Base-by-base conservation (phyloP, 345 rosid species). In the Gossypioides kirkii region DNA sequence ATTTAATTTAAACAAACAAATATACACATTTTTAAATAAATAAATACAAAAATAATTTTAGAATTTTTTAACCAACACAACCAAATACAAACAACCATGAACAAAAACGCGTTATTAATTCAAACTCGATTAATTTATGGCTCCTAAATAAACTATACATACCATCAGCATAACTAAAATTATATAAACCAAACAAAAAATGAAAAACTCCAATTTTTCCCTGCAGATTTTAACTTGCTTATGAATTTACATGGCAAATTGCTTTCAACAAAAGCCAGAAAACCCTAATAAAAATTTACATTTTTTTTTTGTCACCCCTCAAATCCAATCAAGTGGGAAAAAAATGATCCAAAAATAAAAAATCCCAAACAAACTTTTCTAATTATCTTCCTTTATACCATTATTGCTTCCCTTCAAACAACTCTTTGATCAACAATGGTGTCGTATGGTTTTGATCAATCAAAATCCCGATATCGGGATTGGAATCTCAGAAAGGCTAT, bases 261-360 rank as follows among this genome's bases (percentile, higher is more conserved):
- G 73, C 73, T 77, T 70, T 59, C 67, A 69, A 77, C 81, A 75
- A 36, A 50, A 78, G 79, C 77, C 38, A 25, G 32, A 81, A 81
- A 73, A 32, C 38, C 85, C 87, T 82, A 82, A 75, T 74, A 78
- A 38, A 84, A 81, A 88, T 88, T 79, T 88, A 88, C 92, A 88
- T 74, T 59, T 85, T 83, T 23, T 4, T 32, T 32, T 88, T 83
- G 82, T 78, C 82, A 74, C 71, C 82, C 82, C 75, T 71, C 84
- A 82, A 74, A 79, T 79, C 79, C 72, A 70, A 73, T 42, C 63
- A 72, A 61, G 69, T 61, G 20, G 61, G 8, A 10, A 52, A 73
- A 53, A 66, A 55, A 71, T 59, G 46, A 69, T 42, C 45, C 26
- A 38, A 63, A 61, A 63, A n/a, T 17, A 41, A 20, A 66, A 38